Conservation (phyloP, 306 rosid species). For the Psophocarpus tetragonolobus region DNA sequence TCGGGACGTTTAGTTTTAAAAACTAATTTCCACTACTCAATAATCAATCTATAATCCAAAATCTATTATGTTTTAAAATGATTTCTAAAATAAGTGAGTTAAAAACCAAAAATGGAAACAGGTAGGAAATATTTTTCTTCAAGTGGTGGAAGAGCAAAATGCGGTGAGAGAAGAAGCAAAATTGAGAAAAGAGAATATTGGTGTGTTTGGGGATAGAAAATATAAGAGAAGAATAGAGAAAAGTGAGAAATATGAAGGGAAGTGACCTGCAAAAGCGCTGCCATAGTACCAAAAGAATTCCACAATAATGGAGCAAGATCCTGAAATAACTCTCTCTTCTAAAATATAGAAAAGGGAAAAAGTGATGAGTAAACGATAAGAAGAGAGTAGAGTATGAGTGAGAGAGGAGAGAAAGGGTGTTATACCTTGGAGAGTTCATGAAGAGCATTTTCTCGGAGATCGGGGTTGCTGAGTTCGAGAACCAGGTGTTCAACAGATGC, state of each 20-base stretch:
- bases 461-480: slow-evolving; percentile 35
- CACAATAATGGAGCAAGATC: slow-evolving; percentile 78
- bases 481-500: slow-evolving; percentile 49
- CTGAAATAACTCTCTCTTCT: slow-evolving; percentile 77
- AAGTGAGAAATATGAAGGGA: background rate
- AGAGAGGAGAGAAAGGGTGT: background rate
- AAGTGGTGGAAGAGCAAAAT: background rate
- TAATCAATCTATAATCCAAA: background rate
- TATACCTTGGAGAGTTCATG: slow-evolving; percentile 43
- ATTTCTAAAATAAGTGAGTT: background rate
- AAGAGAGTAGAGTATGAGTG: background rate
- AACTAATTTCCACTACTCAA: background rate
- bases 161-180: background rate
- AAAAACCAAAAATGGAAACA: background rate
- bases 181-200: background rate
- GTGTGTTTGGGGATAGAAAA: background rate
- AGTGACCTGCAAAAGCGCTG: slow-evolving; percentile 70
- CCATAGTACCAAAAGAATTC: slow-evolving; percentile 85
- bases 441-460: slow-evolving; percentile 45
- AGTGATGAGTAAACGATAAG: background rate
- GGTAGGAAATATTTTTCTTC: background rate
- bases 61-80: background rate
- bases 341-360: slow-evolving; percentile 18
- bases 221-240: background rate
- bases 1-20: background rate